phyloP scores from a whole-genome alignment of 163 green algal species.

The Scenedesmus sp. region DNA sequence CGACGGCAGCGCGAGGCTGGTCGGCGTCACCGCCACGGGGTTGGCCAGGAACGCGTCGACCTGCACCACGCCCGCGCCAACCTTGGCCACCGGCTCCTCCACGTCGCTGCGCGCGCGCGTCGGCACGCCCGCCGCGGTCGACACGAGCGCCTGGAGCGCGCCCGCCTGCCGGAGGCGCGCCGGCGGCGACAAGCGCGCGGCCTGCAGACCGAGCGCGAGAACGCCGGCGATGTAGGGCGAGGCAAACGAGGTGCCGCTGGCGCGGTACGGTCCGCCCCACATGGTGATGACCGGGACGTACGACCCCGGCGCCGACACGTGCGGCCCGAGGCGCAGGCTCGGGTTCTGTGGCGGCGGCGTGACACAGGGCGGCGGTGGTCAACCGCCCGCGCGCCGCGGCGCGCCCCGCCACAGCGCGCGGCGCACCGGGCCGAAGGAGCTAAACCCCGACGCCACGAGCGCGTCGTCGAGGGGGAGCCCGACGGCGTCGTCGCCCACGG shows the following conservation, averaged over 20 bases:
- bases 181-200: not conserved
- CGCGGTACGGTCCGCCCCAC: not conserved
- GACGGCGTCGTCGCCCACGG: not conserved
- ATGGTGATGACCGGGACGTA: not conserved
- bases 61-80: constrained; percentile 13
- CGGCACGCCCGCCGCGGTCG: not conserved
- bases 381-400: too few relatives aligned
- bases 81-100: constrained; percentile 4
- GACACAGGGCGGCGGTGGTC: too few relatives aligned
- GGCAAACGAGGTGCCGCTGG: constrained; percentile 4
- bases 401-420: too few relatives aligned
- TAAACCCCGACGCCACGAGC: constrained; percentile 6
- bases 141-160: not conserved
- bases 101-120: not conserved
- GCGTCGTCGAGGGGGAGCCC: not conserved
- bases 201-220: constrained; percentile 22
- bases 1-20: constrained; percentile 15
- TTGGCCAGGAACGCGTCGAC: constrained; percentile 9
- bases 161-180: not conserved
- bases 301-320: constrained; percentile 1
- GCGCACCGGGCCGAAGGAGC: constrained; percentile 5
- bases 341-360: not conserved
- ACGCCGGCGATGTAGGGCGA: constrained; percentile 8
- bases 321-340: not conserved
- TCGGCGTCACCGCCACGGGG: not conserved